phyloP scores from a whole-genome alignment of 2,329 filamentous ascomycete genomes.

The Pezicula carpinea region DNA sequence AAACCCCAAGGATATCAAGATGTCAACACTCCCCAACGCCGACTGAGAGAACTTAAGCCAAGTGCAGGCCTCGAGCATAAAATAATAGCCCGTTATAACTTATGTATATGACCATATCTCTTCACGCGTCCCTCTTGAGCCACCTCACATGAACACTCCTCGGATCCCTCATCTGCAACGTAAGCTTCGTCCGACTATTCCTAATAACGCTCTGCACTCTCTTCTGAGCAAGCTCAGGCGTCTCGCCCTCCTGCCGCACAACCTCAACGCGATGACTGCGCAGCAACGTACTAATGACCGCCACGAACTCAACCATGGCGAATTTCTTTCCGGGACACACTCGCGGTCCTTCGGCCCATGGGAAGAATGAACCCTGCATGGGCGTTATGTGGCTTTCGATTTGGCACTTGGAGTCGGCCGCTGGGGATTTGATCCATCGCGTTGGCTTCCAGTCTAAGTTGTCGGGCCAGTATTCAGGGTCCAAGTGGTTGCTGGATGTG shows the following conservation, averaged over 20 bases:
- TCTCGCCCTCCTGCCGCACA: background rate
- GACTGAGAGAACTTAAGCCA: too few species aligned
- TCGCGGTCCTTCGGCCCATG: conserved; percentile 13
- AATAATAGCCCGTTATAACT: too few species aligned
- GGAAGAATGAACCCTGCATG: conserved; percentile 8
- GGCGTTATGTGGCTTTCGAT: conserved; percentile 2
- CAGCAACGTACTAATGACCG: conserved; percentile 9
- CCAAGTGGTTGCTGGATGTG: conserved; percentile 5
- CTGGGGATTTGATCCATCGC: conserved; percentile 13
- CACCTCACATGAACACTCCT: background rate
- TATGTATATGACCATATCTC: too few species aligned
- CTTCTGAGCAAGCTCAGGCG: background rate
- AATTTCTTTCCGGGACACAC: conserved; percentile 19
- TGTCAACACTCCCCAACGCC: too few species aligned
- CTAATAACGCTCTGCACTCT: background rate
- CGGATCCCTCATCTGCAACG: conserved; percentile 1
- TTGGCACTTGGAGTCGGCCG: background rate
- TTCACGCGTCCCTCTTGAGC: background rate
- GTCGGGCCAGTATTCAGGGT: conserved; percentile 13
- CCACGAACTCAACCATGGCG: conserved; percentile 18
- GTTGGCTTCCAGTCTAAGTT: conserved; percentile 9
- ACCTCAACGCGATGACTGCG: background rate
- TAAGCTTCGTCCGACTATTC: background rate
- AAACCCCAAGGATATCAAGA: too few species aligned
- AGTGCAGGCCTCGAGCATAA: too few species aligned